Conservation (phyloP, 2,329 filamentous ascomycete genomes). For the Volutella citrinella region DNA sequence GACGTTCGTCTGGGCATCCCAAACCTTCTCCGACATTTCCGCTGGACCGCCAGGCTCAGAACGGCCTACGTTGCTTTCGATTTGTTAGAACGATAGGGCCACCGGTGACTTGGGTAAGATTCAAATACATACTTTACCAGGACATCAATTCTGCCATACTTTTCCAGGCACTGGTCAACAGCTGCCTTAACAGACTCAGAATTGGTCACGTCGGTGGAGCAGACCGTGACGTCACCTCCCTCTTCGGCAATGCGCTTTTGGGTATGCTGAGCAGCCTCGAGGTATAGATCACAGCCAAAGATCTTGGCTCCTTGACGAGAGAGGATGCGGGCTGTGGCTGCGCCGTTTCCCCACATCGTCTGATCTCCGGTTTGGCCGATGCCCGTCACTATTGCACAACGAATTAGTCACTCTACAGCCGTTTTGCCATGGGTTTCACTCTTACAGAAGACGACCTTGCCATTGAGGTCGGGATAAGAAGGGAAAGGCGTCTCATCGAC, state of each 20-base stretch:
- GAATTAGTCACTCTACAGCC: no score
- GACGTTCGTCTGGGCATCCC: constrained; percentile 6
- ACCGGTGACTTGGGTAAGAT: no score
- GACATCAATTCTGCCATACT: constrained; percentile 8
- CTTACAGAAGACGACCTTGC: no score
- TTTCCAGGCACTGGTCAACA: constrained; percentile 2
- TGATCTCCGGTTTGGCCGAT: no score
- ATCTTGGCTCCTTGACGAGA: constrained; percentile 2
- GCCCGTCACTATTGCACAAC: no score
- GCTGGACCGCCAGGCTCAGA: neutral
- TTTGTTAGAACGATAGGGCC: no score
- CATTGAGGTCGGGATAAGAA: no score
- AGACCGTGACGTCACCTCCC: neutral
- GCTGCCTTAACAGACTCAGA: neutral
- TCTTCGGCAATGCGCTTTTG: no score
- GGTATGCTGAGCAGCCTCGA: no score
- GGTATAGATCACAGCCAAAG: constrained; percentile 8
- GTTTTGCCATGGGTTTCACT: no score
- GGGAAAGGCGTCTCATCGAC: no score
- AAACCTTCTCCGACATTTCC: constrained; percentile 1
- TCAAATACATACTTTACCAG: no score
- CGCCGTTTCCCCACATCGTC: constrained; percentile 9
- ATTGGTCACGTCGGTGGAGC: constrained; percentile 1
- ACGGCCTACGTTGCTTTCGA: constrained; percentile 3
- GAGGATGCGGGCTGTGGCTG: constrained; percentile 2